A percentile compares a stretch with the other conserved stretches of the same genome.
phyloP scores from a whole-genome alignment of 495 filamentous ascomycete species.

The Penicillium salamii region DNA sequence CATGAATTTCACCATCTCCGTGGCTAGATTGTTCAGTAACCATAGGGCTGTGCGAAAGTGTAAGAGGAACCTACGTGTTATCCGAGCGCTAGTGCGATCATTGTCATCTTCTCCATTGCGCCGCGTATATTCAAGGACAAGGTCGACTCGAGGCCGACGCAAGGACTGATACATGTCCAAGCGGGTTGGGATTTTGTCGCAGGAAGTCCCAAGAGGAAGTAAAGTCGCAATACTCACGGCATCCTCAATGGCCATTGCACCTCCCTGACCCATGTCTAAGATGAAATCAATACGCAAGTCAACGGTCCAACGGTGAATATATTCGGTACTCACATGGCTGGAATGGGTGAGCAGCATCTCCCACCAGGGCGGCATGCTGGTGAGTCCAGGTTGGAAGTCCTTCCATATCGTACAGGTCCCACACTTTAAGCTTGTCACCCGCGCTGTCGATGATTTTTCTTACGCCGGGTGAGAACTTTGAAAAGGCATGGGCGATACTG shows the following conservation, averaged over 20 bases:
- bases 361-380: constrained; percentile 47
- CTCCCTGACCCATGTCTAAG: constrained; percentile 54
- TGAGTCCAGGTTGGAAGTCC: constrained; percentile 48
- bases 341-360: constrained; percentile 63
- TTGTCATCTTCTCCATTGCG: constrained; percentile 13
- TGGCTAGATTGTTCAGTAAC: no score
- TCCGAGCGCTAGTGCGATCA: not conserved
- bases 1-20: constrained; percentile 17
- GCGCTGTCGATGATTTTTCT: constrained; percentile 39
- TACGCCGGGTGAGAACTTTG: constrained; percentile 42
- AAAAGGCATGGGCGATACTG: constrained; percentile 42
- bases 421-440: constrained; percentile 48
- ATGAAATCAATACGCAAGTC: no score
- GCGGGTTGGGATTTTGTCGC: constrained; percentile 41
- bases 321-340: constrained; percentile 34
- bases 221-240: constrained; percentile 53
- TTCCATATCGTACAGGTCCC: constrained; percentile 59
- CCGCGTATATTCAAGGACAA: constrained; percentile 13
- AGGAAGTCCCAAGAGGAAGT: constrained; percentile 40
- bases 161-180: constrained; percentile 54
- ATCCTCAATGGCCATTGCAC: constrained; percentile 58
- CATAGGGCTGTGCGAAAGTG: not conserved
- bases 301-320: no score
- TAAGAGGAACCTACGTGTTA: constrained; percentile 10
- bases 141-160: constrained; percentile 27